Evolutionary conservation across 768 basidiomycete species (phyloP), one percentile per base, ranked within the genome.

Genomic region (Kwoniella botswanensis): DNA sequence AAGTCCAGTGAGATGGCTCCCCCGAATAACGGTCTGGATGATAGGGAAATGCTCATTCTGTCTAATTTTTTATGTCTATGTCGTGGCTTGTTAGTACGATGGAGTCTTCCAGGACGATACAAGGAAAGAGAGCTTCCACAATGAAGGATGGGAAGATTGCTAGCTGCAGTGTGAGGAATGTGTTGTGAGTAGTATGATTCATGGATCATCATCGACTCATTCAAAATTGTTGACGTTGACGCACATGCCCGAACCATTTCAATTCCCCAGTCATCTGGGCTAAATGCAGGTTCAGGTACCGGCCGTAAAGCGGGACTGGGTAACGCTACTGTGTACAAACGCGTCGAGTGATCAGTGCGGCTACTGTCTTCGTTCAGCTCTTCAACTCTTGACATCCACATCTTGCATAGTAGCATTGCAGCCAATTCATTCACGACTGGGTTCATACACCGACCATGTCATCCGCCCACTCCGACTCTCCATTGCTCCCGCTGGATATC

Each of bases 1-100:
- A 92, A 84, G 29, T 85, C 76, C 10, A 88, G 87, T 6, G 85
- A 87, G 69, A 99, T 93, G 13, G 92, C 93, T 13, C 93, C 94
- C 3, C 93, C 96, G 83, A 94, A 99, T 0, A 99, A 88, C 6
- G 87, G 82, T 72, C 87, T 86, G 2, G 62, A 17, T 21, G 42
- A 55, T 7, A 75, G 71, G 9, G 44, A 35, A 17, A 29, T 26
- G n/a, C 52, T 68, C 70, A 71, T 74, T 46, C 6, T 68, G 11
- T 17, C 22, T 15, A 13, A 13, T n/a, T 6, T n/a, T 35, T 12
- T 18, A 11, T 35, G 26, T 21, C 18, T 61, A 15, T 43, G 59
- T 15, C 22, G 42, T 29, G 42, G 35, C 35, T 6, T 35, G 6
- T 35, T 35, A 6, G 6, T 35, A 35, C 35, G 4, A 6, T 9